Evolutionary conservation across 148 eudicot genomes (phyloP).

Genomic region (Gaultheria prostrata): DNA sequence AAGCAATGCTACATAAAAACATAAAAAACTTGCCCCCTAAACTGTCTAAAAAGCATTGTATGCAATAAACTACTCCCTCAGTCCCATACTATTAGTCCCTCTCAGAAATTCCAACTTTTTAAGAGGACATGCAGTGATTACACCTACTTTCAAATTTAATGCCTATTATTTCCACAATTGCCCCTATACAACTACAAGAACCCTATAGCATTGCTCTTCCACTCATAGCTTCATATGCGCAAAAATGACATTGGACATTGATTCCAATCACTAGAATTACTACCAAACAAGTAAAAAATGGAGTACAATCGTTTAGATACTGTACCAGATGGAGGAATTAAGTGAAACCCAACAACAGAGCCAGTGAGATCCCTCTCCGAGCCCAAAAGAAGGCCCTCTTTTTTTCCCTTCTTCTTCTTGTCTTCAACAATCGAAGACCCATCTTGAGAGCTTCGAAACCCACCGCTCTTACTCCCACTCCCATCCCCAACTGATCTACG

Average conservation of each 20-base stretch:
- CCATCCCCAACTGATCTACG: slow-evolving; percentile 23
- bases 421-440: slow-evolving; percentile 28
- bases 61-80: not conserved
- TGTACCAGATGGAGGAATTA: slow-evolving; percentile 52
- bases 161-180: too few species aligned
- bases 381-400: slow-evolving; percentile 45
- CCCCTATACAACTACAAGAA: not conserved
- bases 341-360: slow-evolving; percentile 62
- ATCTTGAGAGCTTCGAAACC: slow-evolving; percentile 29
- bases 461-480: slow-evolving; percentile 17
- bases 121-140: too few species aligned
- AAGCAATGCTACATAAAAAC: not conserved
- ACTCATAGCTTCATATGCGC: too few species aligned
- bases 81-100: not conserved
- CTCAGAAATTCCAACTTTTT: not conserved
- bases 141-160: too few species aligned
- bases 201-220: not conserved
- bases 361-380: slow-evolving; percentile 54
- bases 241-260: not conserved
- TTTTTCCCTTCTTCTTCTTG: slow-evolving; percentile 21
- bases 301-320: not conserved
- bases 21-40: not conserved
- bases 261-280: not conserved
- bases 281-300: not conserved
- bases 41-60: not conserved